Evolutionary conservation across 306 rosid genomes (phyloP).

Genomic region (Rosa rugosa): DNA sequence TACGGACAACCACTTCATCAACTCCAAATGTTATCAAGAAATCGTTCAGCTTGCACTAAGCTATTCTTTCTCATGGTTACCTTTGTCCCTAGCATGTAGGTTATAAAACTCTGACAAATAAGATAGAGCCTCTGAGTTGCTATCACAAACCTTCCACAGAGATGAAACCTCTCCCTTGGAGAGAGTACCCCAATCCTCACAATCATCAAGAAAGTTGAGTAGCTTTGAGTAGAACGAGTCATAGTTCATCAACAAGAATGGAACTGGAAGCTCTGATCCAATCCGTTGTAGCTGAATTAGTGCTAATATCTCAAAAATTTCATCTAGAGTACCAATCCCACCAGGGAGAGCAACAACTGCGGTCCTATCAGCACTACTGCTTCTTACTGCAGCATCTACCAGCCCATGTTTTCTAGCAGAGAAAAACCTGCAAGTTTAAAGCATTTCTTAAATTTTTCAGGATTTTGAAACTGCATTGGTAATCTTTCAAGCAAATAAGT

Average conservation of each 20-base stretch:
- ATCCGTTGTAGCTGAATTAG: slow-evolving; percentile 79
- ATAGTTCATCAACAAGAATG: slow-evolving; percentile 82
- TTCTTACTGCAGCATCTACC: slow-evolving; percentile 84
- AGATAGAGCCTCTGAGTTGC: slow-evolving; percentile 70
- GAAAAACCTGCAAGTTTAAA: slow-evolving; percentile 65
- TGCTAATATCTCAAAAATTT: slow-evolving; percentile 74
- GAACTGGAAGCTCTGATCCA: slow-evolving; percentile 76
- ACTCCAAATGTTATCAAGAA: slow-evolving; percentile 22
- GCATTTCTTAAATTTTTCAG: slow-evolving; percentile 18
- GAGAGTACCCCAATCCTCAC: slow-evolving; percentile 76
- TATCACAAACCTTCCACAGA: slow-evolving; percentile 76
- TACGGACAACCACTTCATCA: neutral
- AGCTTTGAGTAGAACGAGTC: slow-evolving; percentile 75
- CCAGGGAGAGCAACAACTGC: slow-evolving; percentile 89
- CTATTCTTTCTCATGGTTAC: slow-evolving; percentile 30
- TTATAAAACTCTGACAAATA: slow-evolving; percentile 67
- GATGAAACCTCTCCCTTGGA: slow-evolving; percentile 76
- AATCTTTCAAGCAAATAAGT: neutral
- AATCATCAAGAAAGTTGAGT: slow-evolving; percentile 61
- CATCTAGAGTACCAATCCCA: slow-evolving; percentile 91
- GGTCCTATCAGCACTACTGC: slow-evolving; percentile 54
- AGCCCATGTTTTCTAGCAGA: slow-evolving; percentile 97
- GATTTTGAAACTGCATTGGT: neutral
- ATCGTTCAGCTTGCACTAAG: slow-evolving; percentile 18
- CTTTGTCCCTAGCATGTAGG: slow-evolving; percentile 34